Percentiles rank a stretch among this genome's conserved stretches.
phyloP scores from a whole-genome alignment of 305 asterid species.

The Fraxinus paxiana region DNA sequence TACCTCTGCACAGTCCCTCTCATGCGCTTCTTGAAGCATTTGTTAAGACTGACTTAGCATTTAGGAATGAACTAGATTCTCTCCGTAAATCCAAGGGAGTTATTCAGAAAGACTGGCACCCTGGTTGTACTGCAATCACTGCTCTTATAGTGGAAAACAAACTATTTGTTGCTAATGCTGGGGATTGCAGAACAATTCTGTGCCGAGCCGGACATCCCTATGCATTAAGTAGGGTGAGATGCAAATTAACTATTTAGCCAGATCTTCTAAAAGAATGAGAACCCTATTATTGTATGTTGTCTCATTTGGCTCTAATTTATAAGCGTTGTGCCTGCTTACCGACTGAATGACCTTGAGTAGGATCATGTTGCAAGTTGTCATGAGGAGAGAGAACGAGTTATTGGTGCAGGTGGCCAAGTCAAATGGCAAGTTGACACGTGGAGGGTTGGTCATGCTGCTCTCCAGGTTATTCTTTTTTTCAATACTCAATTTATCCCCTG shows the following conservation, averaged over 20 bases:
- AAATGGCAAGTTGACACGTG: slow-evolving; percentile 90
- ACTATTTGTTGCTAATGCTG: slow-evolving; percentile 92
- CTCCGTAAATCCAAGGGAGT: slow-evolving; percentile 50
- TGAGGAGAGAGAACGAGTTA: slow-evolving; percentile 82
- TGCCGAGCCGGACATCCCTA: slow-evolving; percentile 69
- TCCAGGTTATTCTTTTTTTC: slow-evolving; percentile 56
- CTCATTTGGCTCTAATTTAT: not conserved
- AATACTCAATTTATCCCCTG: not conserved
- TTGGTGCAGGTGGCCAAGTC: slow-evolving; percentile 64
- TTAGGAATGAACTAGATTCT: slow-evolving; percentile 59
- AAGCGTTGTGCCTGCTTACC: slow-evolving; percentile 13
- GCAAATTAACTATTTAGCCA: slow-evolving; percentile 8
- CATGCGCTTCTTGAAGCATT: slow-evolving; percentile 73
- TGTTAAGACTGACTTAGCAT: slow-evolving; percentile 68
- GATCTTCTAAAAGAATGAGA: not conserved
- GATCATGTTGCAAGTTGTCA: slow-evolving; percentile 86
- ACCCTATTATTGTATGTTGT: not conserved
- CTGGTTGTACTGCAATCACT: slow-evolving; percentile 90
- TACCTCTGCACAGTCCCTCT: slow-evolving; percentile 52
- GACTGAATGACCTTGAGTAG: slow-evolving; percentile 43
- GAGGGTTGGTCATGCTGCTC: slow-evolving; percentile 92
- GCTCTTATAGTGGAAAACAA: slow-evolving; percentile 62
- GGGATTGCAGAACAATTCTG: slow-evolving; percentile 82
- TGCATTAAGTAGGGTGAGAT: slow-evolving; percentile 79
- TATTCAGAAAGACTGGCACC: slow-evolving; percentile 67